Evolutionary conservation across 257 asterid species (phyloP), one percentile per base, ranked within the genome.

Genomic region (Solanum dulcamara): DNA sequence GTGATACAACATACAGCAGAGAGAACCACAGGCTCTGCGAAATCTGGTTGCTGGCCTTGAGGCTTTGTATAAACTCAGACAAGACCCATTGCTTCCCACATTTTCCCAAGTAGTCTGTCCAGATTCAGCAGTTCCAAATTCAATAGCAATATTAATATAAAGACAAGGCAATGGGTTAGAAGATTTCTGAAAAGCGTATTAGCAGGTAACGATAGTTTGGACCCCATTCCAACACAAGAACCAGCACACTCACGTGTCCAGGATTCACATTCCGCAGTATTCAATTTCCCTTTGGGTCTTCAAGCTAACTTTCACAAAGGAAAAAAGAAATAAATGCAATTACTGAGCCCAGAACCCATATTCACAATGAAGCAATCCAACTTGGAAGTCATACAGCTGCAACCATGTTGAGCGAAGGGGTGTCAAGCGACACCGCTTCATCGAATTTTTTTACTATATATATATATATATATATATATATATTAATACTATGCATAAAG

Each of bases 31-130:
- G 98, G 99, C 20, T 96, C 99, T 7, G 92, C 14, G 85, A 96
- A 96, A 91, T 96, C 99, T 13, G 99, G 98, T 89, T 96, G 99
- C 90, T 96, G 98, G 88, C 98, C 99, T 88, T 96, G 99, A 83
- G 99, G 99, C 86, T 96, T 96, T 20, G 99, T 93, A 66, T 96
- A 96, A 71, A 94, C 92, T 91, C 98, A 91, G 86, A 93, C 97
- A 81, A 94, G 96, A 86, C 97, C 98, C 98, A 94, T 94, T 83
- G 88, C 98, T 48, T 94, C 98, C 98, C 98, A 94, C 98, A 94
- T 93, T 88, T 90, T 92, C 3, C 91, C 93, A 60, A 94, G 95
- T 81, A 94, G 90, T 90, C 98, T 92, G 84, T 94, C 98, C 87
- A 94, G 71, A 68, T 85, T 85, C 77, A 68, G 86, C 90, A 26